Evolutionary conservation across 257 asterid genomes (phyloP), one percentile per base, ranked within the genome.

Genomic region (Parsonsia alboflavescens): DNA sequence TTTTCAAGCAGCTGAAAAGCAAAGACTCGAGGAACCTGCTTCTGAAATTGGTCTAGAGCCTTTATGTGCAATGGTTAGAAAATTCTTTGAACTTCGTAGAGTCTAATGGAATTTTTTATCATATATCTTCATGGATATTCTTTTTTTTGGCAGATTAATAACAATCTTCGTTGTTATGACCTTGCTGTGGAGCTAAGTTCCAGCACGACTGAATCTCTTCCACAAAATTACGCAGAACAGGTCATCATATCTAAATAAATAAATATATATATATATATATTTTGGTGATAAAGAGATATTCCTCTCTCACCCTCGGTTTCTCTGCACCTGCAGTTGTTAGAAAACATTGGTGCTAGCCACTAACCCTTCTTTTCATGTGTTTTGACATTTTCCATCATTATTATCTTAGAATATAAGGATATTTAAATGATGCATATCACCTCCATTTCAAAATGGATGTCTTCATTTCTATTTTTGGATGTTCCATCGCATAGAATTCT

Each of bases 1-100:
- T 89, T 95, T 95, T 84, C 99, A 95, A 89, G 96, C 89, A 61
- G 98, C 97, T 80, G 88, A 95, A 86, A 92, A 93, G 85, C 86
- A 90, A 78, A 92, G 92, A 86, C 79, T 95, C 79, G 98, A 86
- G 81, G 98, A 92, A 86, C 98, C 97, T 87, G 99, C 98, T 84
- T 92, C 98, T 50, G 99, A 95, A 86, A 91, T 95, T 80, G 98
- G 98, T 80, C 88, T 95, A 56, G 99, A 92, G 85, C 91, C 96
- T 76, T 77, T 95, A 71, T 95, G 99, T 85, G 99, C 99, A 70
- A 78, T 92, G 92, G 99, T 95, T 80, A 66, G 84, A 83, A 57
- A 73, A 50, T 48, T 75, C 61, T 33, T 33, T 33, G 39, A 59
- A 77, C 50, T 66, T 10, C 24, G 41, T 64, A 3, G 6, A 30